Base-by-base conservation (phyloP, 371 early-diverging fungal species). In the Nosema muscidifuracis region DNA sequence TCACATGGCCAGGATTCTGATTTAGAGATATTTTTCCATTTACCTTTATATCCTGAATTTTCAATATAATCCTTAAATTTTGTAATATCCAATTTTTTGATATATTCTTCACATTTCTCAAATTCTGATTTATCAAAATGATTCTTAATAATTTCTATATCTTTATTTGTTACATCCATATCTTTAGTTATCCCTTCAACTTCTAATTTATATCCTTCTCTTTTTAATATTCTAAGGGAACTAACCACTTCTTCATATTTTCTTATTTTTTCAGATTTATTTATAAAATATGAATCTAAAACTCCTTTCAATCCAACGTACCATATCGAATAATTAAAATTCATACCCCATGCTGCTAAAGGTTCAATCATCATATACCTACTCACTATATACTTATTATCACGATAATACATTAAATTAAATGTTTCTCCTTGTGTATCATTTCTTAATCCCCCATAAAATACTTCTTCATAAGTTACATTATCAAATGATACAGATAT, bases 251-350 rank as follows among this genome's bases (percentile, higher is more conserved):
- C n/a, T n/a, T n/a, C n/a, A n/a, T n/a, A n/a, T 20, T 47, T 47
- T 10, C 3, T 6, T 20, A n/a, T 47, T n/a, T 47, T 47, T 47
- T 10, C n/a, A 47, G 4, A 4, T n/a, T 47, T 6, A 10, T 6
- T 20, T 3, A 6, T 6, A 47, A 47, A 47, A 3, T n/a, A 10
- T n/a, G 20, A 10, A 47, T 47, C n/a, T 12, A 3, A 10, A 7
- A 60, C 15, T 0, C 95, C 95, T 51, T 85, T 85, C 3, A 94
- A 78, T 81, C 90, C 89, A 15, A 94, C 86, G 81, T 87, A 89
- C 95, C 95, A 95, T 20, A 95, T 88, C 64, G 89, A 88, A 80
- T 90, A 93, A 81, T 91, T 92, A 82, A 94, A 93, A 77, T 90
- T 92, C 64, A 89, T 85, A 12, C 91, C 93, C 86, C 88, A 90